Evolutionary conservation across 2,329 filamentous ascomycete genomes (phyloP).

Genomic region (Calonectria honghensis): DNA sequence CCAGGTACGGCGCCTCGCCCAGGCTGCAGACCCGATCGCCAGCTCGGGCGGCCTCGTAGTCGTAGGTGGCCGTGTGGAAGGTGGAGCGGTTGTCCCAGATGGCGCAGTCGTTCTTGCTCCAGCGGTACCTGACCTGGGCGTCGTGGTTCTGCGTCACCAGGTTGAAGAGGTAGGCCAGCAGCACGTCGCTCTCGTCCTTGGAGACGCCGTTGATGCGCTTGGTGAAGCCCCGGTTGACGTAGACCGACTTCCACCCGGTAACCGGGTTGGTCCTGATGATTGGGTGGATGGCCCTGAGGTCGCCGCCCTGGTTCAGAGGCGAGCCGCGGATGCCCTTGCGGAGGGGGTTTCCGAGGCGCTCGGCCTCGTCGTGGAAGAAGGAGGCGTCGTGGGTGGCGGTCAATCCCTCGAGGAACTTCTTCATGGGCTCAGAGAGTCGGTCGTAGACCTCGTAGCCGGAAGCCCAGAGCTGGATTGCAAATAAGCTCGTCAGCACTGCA

Average conservation of each 20-base stretch:
- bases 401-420: conserved; percentile 67
- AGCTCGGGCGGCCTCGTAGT: conserved; percentile 70
- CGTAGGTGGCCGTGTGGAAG: conserved; percentile 75
- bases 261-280: conserved; percentile 77
- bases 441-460: conserved; percentile 77
- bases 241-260: conserved; percentile 75
- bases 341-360: conserved; percentile 67
- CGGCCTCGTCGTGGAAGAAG: conserved; percentile 71
- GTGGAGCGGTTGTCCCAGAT: conserved; percentile 80
- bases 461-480: conserved; percentile 71
- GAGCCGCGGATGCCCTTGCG: conserved; percentile 69
- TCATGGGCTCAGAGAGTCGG: conserved; percentile 69
- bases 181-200: conserved; percentile 71
- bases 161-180: conserved; percentile 69
- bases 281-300: conserved; percentile 71
- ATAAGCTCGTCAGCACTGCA: conserved; percentile 57
- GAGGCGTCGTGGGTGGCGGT: conserved; percentile 68
- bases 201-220: conserved; percentile 73
- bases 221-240: conserved; percentile 70
- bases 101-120: conserved; percentile 72
- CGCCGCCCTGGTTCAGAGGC: conserved; percentile 73
- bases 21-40: conserved; percentile 65
- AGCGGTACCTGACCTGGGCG: conserved; percentile 72
- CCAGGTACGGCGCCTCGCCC: conserved; percentile 66
- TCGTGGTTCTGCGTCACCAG: conserved; percentile 74